Base-by-base conservation (phyloP, 1,139 yeast species). In the Wickerhamiella infanticola region DNA sequence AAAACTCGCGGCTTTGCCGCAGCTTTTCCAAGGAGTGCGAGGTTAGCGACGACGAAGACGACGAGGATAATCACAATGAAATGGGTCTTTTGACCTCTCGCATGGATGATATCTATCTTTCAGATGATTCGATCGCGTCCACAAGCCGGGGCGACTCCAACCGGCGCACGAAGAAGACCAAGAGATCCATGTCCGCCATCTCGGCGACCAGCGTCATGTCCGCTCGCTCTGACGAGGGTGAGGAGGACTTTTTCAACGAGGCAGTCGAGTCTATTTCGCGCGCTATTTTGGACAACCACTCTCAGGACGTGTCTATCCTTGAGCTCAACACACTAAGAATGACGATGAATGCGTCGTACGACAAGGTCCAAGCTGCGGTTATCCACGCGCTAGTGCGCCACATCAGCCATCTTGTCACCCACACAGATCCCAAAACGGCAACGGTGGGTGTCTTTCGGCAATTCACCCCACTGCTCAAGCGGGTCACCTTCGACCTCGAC, bases 261-360 rank as follows among this genome's bases (percentile, higher is more conserved):
- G 98, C 96, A 18, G 70, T 81, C 48, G 95, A 94, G n/a, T 86
- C 97, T 0, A 83, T 90, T 38, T 83, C 80, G 54, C 74, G 98
- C 58, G 93, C 98, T 0, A 74, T 90, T 62, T 90, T 82, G 54
- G 82, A 88, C 58, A 82, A 85, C 59, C 98, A 90, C 63, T 94
- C 83, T 57, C 72, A 85, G 50, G 97, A 90, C 59, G 88, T 95
- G 9, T 96, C 98, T 0, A 68, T 85, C 54, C 68, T 93, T 53
- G 98, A 90, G 64, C 73, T 90, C 58, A 88, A 88, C 60, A 90
- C 98, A 0, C 71, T 93, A 58, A 75, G 97, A 65, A 90, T 93
- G 98, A 83, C 95, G 54, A 81, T 88, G 90, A 86, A 90, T 61
- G 97, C 86, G 11, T 74, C 93, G 0, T 90, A 90, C 62, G 94